These are phyloP conservation scores for Vitis hybrid DNA, from an alignment of 177 flowering plant genomes.

Conservation along the genomic window DNA sequence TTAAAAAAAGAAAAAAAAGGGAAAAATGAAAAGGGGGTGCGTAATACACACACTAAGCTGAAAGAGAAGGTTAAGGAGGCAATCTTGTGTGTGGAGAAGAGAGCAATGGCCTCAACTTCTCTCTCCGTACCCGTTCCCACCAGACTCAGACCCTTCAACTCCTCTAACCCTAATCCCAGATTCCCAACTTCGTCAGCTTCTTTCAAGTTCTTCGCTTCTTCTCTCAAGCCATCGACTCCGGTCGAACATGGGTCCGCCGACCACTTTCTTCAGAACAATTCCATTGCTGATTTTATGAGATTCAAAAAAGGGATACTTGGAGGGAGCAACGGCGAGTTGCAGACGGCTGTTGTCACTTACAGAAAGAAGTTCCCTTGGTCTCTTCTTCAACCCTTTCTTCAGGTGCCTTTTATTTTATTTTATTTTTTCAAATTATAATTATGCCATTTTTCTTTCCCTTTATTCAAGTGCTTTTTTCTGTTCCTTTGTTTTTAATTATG, in stretches of 20 bases:
- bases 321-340: constrained; percentile 54
- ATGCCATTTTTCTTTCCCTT: background rate
- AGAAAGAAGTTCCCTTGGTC: constrained; percentile 89
- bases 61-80: too few species aligned
- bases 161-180: too few species aligned
- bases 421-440: background rate
- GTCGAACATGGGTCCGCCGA: constrained; percentile 47
- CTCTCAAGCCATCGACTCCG: constrained; percentile 9
- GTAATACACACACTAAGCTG: too few species aligned
- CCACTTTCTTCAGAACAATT: constrained; percentile 53
- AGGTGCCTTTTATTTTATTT: constrained; percentile 33
- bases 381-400: constrained; percentile 71
- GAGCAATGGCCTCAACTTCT: constrained; percentile 45
- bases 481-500: background rate
- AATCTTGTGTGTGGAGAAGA: background rate
- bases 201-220: constrained; percentile 21
- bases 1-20: too few species aligned
- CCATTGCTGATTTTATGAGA: constrained; percentile 91
- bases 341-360: constrained; percentile 85
- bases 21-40: too few species aligned
- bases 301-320: constrained; percentile 35
- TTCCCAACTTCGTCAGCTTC: background rate
- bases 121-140: constrained; percentile 40
- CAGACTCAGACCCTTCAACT: background rate
- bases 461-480: background rate